Conservation (phyloP, 2,329 filamentous ascomycete genomes). For the Pleomassaria siparia region DNA sequence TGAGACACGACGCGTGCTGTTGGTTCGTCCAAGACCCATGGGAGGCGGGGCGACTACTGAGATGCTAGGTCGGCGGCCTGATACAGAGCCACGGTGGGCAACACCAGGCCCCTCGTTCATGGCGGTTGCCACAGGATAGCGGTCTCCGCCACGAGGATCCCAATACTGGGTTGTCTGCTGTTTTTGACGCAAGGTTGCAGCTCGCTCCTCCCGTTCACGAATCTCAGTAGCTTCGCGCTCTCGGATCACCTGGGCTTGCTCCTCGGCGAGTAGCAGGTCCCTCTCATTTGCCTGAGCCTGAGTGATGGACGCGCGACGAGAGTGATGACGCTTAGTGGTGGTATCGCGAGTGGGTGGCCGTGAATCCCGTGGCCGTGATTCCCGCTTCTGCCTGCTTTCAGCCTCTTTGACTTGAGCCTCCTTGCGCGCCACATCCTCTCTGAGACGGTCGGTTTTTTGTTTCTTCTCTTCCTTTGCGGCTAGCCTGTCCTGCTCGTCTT, state of each 20-base stretch:
- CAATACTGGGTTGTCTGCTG: constrained; percentile 27
- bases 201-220: constrained; percentile 28
- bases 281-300: constrained; percentile 19
- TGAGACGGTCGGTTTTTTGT: background rate
- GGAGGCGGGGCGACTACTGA: constrained; percentile 12
- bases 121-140: constrained; percentile 7
- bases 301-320: constrained; percentile 23
- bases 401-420: constrained; percentile 17
- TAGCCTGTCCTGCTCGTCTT: constrained; percentile 9
- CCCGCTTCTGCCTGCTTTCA: background rate
- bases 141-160: constrained; percentile 22
- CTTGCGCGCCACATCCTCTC: background rate
- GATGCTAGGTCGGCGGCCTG: constrained; percentile 23
- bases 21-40: constrained; percentile 15
- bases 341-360: constrained; percentile 18
- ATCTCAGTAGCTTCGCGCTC: constrained; percentile 26
- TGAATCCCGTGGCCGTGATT: constrained; percentile 7
- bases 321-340: constrained; percentile 14
- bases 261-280: constrained; percentile 21
- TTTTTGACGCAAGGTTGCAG: constrained; percentile 18
- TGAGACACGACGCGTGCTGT: constrained; percentile 23
- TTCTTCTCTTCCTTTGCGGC: constrained; percentile 10
- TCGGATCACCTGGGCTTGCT: constrained; percentile 20
- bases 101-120: constrained; percentile 10
- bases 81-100: constrained; percentile 18